phyloP scores from a whole-genome alignment of 176 grass and related monocot species.

The Eragrostis nindensis region DNA sequence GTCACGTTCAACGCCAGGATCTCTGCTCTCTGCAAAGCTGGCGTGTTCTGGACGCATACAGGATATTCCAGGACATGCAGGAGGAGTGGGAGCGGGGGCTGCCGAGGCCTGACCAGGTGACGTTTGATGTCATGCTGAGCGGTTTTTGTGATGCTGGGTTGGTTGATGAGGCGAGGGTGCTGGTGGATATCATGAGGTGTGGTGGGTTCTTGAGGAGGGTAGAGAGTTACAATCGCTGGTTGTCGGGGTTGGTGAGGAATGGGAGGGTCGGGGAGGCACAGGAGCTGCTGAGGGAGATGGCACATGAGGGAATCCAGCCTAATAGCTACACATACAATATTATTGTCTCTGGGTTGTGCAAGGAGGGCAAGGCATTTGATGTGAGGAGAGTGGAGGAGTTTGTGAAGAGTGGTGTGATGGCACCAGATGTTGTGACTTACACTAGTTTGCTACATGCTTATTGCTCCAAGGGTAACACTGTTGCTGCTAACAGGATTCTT shows the following conservation, averaged over 20 bases:
- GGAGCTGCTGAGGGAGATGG: slow-evolving; percentile 75
- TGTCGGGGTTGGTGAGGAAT: slow-evolving; percentile 77
- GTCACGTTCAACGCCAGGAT: slow-evolving; percentile 94
- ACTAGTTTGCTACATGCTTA: slow-evolving; percentile 82
- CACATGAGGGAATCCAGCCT: slow-evolving; percentile 66
- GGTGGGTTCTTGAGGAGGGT: slow-evolving; percentile 69
- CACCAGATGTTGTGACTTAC: slow-evolving; percentile 88
- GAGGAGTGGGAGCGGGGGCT: slow-evolving; percentile 69
- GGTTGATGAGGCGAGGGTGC: slow-evolving; percentile 73
- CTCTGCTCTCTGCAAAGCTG: slow-evolving; percentile 80
- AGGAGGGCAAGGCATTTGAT: slow-evolving; percentile 75
- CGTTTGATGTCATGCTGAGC: slow-evolving; percentile 76
- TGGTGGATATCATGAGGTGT: slow-evolving; percentile 80
- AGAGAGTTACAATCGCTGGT: slow-evolving; percentile 88
- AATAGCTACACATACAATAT: slow-evolving; percentile 88
- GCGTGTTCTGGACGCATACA: slow-evolving; percentile 75
- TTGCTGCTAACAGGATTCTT: slow-evolving; percentile 72
- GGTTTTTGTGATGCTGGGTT: slow-evolving; percentile 82
- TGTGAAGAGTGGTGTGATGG: slow-evolving; percentile 66
- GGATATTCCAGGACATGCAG: slow-evolving; percentile 92
- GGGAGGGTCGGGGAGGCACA: slow-evolving; percentile 63
- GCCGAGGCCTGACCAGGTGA: slow-evolving; percentile 82
- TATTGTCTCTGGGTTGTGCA: slow-evolving; percentile 83
- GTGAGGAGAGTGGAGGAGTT: slow-evolving; percentile 74
- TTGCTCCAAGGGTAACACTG: slow-evolving; percentile 66